Percentiles rank a stretch among this genome's conserved stretches.
These are phyloP conservation scores for Claviceps fusiformis DNA, from an alignment of 2,329 filamentous ascomycete species.

Conservation along the genomic window DNA sequence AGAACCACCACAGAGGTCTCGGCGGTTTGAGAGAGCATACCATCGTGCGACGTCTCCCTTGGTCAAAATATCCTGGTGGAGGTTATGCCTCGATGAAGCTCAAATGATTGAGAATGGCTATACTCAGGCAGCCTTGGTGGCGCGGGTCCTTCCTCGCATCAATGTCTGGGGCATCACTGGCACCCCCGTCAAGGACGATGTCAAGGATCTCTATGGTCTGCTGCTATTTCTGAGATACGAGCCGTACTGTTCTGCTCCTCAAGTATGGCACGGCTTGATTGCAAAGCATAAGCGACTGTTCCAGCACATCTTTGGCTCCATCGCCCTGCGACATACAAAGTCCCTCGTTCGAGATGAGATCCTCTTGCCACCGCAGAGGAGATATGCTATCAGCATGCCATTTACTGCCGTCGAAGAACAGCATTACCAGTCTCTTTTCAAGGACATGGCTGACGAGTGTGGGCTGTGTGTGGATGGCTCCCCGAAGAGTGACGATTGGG, in stretches of 20 bases:
- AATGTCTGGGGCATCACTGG: conserved; percentile 87
- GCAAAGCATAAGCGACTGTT: conserved; percentile 50
- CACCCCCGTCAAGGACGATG: conserved; percentile 72
- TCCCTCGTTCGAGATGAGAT: conserved; percentile 66
- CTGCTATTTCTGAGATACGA: conserved; percentile 68
- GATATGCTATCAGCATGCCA: conserved; percentile 77
- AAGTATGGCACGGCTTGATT: conserved; percentile 56
- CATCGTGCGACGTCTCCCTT: conserved; percentile 60
- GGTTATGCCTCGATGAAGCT: conserved; percentile 63
- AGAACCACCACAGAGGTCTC: conserved; percentile 53
- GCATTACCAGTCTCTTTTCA: conserved; percentile 65
- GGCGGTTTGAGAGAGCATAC: conserved; percentile 53
- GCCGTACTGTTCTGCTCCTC: conserved; percentile 53
- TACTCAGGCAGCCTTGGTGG: conserved; percentile 68
- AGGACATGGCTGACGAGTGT: conserved; percentile 58
- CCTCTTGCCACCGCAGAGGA: conserved; percentile 65
- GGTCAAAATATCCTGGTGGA: conserved; percentile 76
- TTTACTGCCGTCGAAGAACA: conserved; percentile 87
- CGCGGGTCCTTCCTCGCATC: conserved; percentile 63
- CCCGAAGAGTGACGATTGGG: conserved; percentile 49
- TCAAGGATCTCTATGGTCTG: conserved; percentile 66
- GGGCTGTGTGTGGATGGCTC: conserved; percentile 51
- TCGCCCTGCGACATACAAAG: conserved; percentile 80
- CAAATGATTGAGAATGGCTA: conserved; percentile 92
- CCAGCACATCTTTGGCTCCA: conserved; percentile 50